Evolutionary conservation across 345 rosid genomes (phyloP).

Genomic region (Linum trigynum): DNA sequence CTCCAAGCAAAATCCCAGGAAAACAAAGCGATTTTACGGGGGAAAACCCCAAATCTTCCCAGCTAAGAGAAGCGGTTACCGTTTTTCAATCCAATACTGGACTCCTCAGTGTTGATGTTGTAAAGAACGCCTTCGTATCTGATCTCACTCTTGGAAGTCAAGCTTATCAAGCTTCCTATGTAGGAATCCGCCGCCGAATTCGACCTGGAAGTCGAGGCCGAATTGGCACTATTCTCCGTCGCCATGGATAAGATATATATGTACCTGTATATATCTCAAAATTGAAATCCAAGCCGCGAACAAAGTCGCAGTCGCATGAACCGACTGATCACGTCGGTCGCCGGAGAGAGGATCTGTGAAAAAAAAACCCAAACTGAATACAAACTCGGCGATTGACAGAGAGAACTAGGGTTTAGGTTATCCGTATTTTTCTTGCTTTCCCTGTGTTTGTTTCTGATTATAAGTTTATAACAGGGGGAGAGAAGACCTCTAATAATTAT

Average conservation of each 20-base stretch:
- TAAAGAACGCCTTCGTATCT: conserved; percentile 89
- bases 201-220: conserved; percentile 49
- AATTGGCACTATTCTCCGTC: conserved; percentile 38
- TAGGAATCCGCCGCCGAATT: conserved; percentile 70
- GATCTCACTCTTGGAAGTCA: conserved; percentile 96
- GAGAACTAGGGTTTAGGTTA: not conserved
- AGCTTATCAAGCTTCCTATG: conserved; percentile 91
- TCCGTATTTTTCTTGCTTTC: not conserved
- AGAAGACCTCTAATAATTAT: too few relatives aligned
- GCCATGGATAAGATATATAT: conserved; percentile 29
- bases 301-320: not conserved
- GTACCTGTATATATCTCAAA: not conserved
- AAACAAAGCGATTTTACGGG: not conserved
- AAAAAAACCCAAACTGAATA: not conserved
- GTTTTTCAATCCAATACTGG: conserved; percentile 85
- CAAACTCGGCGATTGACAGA: not conserved
- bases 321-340: not conserved
- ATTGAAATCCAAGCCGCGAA: not conserved
- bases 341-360: not conserved
- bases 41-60: not conserved
- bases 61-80: conserved; percentile 34
- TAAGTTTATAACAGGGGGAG: too few relatives aligned
- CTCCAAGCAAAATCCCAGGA: not conserved
- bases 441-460: too few relatives aligned
- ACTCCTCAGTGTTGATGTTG: conserved; percentile 89